Conservation (phyloP, 2,329 filamentous ascomycete species). For the Rhexocercosporidium sp. region DNA sequence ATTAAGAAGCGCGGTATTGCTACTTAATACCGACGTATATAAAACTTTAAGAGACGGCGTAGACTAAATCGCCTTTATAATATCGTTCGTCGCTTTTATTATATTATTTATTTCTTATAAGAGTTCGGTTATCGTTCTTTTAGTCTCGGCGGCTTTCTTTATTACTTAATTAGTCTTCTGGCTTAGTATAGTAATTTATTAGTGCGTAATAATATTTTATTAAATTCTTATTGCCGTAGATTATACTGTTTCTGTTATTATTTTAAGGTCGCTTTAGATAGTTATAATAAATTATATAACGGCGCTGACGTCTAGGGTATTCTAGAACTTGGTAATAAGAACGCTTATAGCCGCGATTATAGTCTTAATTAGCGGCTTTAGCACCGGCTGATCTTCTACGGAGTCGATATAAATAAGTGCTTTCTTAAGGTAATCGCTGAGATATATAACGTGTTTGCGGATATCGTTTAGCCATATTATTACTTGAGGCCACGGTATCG, state of each 20-base stretch:
- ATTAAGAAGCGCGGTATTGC: slow-evolving; percentile 15
- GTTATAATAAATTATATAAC: too few relatives aligned
- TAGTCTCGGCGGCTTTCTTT: slow-evolving; percentile 4
- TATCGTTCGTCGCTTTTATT: neutral
- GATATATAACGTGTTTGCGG: slow-evolving; percentile 13
- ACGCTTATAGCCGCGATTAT: slow-evolving; percentile 18
- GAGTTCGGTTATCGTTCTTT: slow-evolving; percentile 10
- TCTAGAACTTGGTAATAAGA: slow-evolving; percentile 19
- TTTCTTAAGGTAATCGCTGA: slow-evolving; percentile 17
- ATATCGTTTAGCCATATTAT: slow-evolving; percentile 10
- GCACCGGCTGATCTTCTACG: slow-evolving; percentile 9
- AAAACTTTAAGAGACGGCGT: neutral
- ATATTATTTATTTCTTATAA: slow-evolving; percentile 9
- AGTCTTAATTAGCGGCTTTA: slow-evolving; percentile 11
- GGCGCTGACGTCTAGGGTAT: slow-evolving; percentile 3
- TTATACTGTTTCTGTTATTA: too few relatives aligned
- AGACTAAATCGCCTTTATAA: neutral
- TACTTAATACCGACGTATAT: neutral
- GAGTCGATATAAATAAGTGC: slow-evolving; percentile 20
- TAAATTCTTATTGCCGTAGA: slow-evolving; percentile 17
- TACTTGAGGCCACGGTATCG: too few relatives aligned
- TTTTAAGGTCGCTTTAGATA: too few relatives aligned
- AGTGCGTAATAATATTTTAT: slow-evolving; percentile 1
- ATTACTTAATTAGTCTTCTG: slow-evolving; percentile 12
- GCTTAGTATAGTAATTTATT: slow-evolving; percentile 7